Base-by-base conservation (phyloP, 495 filamentous ascomycete species). In the Podospora tetraspora region DNA sequence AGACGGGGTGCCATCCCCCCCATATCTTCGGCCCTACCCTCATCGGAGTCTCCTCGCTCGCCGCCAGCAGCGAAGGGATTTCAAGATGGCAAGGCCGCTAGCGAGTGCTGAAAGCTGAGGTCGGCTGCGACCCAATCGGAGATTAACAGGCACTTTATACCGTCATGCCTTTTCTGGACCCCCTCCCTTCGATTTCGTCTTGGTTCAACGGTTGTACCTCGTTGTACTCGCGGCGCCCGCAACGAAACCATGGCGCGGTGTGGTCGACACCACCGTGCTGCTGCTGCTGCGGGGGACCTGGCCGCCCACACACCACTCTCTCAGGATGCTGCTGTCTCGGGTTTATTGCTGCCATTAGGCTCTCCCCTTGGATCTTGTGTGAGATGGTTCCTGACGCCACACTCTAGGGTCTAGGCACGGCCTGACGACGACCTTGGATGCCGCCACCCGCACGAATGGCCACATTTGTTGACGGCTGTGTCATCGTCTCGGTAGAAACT, bases 81-180 rank as follows among this genome's bases (percentile, higher is more conserved):
- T 64, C 57, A 43, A 65, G 29, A 66, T 65, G 63, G 69, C 59
- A 67, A 61, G 58, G 25, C 12, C 65, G 67, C 64, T 67, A 70
- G 64, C 69, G 69, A 70, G 57, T 37, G 25, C 21, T 59, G 27
- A 16, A 27, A 34, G 61, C 30, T 68, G 25, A 27, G 37, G 52
- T 19, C 62, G 64, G 62, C 11, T 71, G 66, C 66, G 57, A 71
- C 70, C 70, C 30, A 70, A 67, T 72, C 70, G 70, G 70, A 72
- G 62, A 70, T 70, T 70, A 70, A 67, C 16, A 19, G 13, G 25
- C 62, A 71, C 68, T 71, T 64, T 71, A 43, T 71, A 59, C 57
- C 57, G 58, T 71, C 69, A 71, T 71, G 69, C 69, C 43, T 52
- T 52, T 66, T 22, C 21, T 32, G 34, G 32, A 60, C 57, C 30